Conservation (phyloP, 345 rosid species). For the Populus simonii region DNA sequence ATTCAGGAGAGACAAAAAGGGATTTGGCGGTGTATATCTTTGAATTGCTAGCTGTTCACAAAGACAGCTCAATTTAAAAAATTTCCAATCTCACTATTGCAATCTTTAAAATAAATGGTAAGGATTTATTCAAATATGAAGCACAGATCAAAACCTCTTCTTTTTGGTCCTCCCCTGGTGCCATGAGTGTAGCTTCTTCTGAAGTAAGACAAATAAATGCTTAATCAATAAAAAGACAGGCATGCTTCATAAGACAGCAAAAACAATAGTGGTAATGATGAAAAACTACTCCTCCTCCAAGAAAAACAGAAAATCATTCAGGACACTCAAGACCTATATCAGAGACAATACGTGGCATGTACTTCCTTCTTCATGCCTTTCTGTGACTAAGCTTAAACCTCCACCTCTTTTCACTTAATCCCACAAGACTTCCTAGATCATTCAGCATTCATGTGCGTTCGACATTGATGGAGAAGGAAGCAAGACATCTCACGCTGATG, state of each 20-base stretch:
- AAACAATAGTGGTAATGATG: not conserved
- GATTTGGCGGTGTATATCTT: constrained; percentile 45
- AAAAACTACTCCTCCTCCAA: not conserved
- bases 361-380: not conserved
- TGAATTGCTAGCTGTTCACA: constrained; percentile 41
- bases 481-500: not conserved
- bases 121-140: constrained; percentile 18
- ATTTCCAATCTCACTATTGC: not conserved
- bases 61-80: constrained; percentile 9
- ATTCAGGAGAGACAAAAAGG: constrained; percentile 63
- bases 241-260: not conserved
- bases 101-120: not conserved
- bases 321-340: not conserved
- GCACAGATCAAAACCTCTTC: constrained; percentile 49
- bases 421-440: not conserved
- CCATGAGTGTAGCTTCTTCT: constrained; percentile 44
- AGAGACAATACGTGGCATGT: not conserved
- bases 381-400: not conserved
- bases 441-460: not conserved
- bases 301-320: not conserved
- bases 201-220: constrained; percentile 25
- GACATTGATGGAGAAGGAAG: not conserved
- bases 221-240: constrained; percentile 15
- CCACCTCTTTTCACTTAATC: not conserved
- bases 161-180: constrained; percentile 33